Evolutionary conservation across 257 asterid species (phyloP).

Genomic region (Solanum tarapatanum): DNA sequence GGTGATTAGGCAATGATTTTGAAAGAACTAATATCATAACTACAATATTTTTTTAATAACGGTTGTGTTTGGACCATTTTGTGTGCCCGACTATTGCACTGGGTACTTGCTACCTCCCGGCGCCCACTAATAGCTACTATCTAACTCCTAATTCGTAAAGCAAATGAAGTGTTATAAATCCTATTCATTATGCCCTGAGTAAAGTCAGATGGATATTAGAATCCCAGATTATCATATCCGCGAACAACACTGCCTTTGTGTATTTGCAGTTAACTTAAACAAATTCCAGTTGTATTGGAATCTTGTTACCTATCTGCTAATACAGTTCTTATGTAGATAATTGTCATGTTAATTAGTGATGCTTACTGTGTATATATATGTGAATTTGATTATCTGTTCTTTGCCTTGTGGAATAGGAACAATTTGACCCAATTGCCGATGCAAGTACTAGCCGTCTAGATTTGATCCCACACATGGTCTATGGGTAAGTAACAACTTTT

Average conservation of each 20-base stretch:
- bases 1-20: background rate
- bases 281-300: background rate
- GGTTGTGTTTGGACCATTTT: background rate
- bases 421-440: slow-evolving; percentile 76
- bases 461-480: slow-evolving; percentile 72
- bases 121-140: background rate
- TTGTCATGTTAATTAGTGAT: background rate
- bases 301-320: background rate
- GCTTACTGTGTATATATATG: background rate
- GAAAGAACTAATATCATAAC: background rate
- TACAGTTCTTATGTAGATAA: background rate
- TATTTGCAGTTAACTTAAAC: background rate
- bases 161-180: background rate
- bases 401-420: slow-evolving; percentile 41
- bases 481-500: slow-evolving; percentile 47
- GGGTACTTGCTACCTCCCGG: background rate
- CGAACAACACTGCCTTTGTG: background rate
- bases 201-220: background rate
- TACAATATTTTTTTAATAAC: background rate
- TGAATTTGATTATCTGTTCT: background rate
- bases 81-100: background rate
- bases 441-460: slow-evolving; percentile 53
- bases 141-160: background rate
- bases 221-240: background rate
- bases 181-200: background rate